Evolutionary conservation across 2,329 filamentous ascomycete genomes (phyloP).

Genomic region (Diaporthe sp.): DNA sequence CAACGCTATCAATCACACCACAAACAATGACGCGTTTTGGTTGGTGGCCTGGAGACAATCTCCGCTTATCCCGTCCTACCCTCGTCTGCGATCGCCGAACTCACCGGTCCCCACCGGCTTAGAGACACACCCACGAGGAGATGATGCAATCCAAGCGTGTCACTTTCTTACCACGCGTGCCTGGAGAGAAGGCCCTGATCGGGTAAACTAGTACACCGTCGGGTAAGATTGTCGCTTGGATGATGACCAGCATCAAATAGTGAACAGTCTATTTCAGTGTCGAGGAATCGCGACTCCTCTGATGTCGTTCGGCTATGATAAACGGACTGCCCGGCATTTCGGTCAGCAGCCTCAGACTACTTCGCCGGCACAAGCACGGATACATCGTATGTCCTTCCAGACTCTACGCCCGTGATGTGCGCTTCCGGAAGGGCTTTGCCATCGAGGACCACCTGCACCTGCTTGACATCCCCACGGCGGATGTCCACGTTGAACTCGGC

Average conservation of each 20-base stretch:
- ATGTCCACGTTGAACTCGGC: constrained; percentile 64
- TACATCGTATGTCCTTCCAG: constrained; percentile 49
- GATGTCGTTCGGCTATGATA: neutral
- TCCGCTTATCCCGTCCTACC: constrained; percentile 5
- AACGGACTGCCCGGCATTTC: neutral
- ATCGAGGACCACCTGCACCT: constrained; percentile 57
- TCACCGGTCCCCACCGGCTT: constrained; percentile 9
- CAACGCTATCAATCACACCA: constrained; percentile 31
- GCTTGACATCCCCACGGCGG: constrained; percentile 55
- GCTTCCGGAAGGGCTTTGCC: constrained; percentile 55
- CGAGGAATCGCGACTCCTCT: neutral
- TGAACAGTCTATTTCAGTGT: neutral
- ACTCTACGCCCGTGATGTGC: constrained; percentile 57
- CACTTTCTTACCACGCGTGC: constrained; percentile 18
- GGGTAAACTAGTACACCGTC: constrained; percentile 10
- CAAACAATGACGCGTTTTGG: constrained; percentile 18
- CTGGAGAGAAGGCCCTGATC: neutral
- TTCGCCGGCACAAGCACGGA: constrained; percentile 28
- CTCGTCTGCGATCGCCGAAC: neutral
- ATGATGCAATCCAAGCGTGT: constrained; percentile 8
- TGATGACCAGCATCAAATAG: neutral
- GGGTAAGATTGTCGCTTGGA: neutral
- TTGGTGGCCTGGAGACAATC: neutral
- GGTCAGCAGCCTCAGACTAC: neutral
- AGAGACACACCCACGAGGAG: neutral